Conservation (phyloP, 2,329 filamentous ascomycete species). For the Boeremia exigua region DNA sequence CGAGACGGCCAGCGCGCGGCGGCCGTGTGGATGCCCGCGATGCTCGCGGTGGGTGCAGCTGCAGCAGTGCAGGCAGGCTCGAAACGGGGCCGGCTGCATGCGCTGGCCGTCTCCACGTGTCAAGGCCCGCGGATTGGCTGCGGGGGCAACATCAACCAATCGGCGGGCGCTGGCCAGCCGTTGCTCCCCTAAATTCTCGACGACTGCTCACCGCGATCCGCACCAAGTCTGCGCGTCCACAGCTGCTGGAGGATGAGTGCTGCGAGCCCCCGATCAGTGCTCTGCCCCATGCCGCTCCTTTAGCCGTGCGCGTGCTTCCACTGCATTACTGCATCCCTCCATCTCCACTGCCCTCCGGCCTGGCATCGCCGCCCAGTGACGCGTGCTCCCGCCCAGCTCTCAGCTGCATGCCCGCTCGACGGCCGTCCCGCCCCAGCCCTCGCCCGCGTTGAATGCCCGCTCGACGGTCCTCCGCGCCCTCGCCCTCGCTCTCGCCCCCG, state of each 20-base stretch:
- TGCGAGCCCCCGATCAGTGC: constrained; percentile 37
- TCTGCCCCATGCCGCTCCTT: constrained; percentile 48
- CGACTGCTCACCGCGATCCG: constrained; percentile 25
- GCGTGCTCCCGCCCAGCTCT: constrained; percentile 20
- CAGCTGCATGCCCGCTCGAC: constrained; percentile 52
- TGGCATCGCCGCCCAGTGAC: constrained; percentile 32
- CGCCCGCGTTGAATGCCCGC: constrained; percentile 51
- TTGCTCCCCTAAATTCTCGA: constrained; percentile 32
- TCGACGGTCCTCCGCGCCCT: constrained; percentile 41
- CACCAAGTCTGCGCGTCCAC: constrained; percentile 2
- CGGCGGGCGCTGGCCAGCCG: constrained; percentile 14
- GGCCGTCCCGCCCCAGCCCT: constrained; percentile 19
- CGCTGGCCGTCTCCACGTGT: constrained; percentile 10
- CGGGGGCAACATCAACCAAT: constrained; percentile 21
- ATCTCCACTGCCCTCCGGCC: too few species aligned
- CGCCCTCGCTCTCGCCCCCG: constrained; percentile 40
- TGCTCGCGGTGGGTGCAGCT: neutral
- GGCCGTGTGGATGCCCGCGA: too few species aligned
- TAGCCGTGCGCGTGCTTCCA: constrained; percentile 28
- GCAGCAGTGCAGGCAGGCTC: neutral
- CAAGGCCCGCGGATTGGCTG: constrained; percentile 11
- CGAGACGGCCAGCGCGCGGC: too few species aligned
- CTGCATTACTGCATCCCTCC: too few species aligned
- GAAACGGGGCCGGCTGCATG: constrained; percentile 6
- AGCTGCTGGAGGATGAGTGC: constrained; percentile 40